phyloP scores from a whole-genome alignment of 2,329 filamentous ascomycete species.

The Aspergillus tanneri region DNA sequence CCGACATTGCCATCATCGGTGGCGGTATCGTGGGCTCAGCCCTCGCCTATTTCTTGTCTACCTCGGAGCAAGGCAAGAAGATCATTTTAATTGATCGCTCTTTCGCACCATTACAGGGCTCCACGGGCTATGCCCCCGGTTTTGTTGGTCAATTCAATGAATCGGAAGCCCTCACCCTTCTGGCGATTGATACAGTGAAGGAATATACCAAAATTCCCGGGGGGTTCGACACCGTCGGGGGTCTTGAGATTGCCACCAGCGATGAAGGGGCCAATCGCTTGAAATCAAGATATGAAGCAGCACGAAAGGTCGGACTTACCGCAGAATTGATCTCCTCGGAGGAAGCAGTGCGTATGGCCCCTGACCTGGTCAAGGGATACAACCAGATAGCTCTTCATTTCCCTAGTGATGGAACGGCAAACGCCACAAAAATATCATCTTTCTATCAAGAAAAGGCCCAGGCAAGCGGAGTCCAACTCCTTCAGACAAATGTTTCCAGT shows the following conservation, averaged over 20 bases:
- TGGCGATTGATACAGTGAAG: slow-evolving; percentile 32
- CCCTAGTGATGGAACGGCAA: slow-evolving; percentile 29
- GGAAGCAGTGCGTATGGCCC: slow-evolving; percentile 25
- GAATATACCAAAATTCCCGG: slow-evolving; percentile 30
- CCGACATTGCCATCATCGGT: slow-evolving; percentile 28
- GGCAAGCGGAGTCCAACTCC: slow-evolving; percentile 20
- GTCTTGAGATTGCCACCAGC: slow-evolving; percentile 27
- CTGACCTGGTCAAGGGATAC: slow-evolving; percentile 28
- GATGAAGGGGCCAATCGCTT: slow-evolving; percentile 20
- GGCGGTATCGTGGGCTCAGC: slow-evolving; percentile 39
- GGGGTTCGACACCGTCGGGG: slow-evolving; percentile 29
- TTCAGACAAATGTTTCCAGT: slow-evolving; percentile 23
- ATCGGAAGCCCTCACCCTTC: slow-evolving; percentile 28
- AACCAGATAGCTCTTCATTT: slow-evolving; percentile 25
- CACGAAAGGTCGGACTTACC: slow-evolving; percentile 23
- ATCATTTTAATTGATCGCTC: slow-evolving; percentile 31
- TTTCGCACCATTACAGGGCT: slow-evolving; percentile 26
- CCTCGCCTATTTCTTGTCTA: slow-evolving; percentile 32
- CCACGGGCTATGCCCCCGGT: slow-evolving; percentile 36
- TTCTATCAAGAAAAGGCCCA: slow-evolving; percentile 27
- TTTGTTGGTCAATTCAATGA: slow-evolving; percentile 40
- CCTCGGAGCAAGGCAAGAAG: slow-evolving; percentile 13
- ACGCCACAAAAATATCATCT: slow-evolving; percentile 22
- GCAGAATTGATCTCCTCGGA: slow-evolving; percentile 26
- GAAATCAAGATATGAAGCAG: slow-evolving; percentile 18